Percentiles rank a stretch among this genome's conserved stretches.
Conservation (phyloP, 495 filamentous ascomycete species). For the Usnea hakonensis region DNA sequence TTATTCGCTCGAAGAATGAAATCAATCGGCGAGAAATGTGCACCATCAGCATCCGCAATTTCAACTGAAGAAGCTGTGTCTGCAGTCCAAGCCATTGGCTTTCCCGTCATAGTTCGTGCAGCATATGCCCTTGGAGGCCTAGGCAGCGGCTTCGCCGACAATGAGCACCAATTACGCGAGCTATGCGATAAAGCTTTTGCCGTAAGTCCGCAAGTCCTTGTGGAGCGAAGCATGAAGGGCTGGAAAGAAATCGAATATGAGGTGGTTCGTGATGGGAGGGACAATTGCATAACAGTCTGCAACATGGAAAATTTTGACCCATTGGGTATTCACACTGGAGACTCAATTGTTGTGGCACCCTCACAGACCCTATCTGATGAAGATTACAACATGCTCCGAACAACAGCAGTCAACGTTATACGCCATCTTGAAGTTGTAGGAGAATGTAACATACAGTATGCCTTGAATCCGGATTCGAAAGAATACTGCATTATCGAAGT, state of each 20-base stretch:
- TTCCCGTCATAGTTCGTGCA: slow-evolving; percentile 93
- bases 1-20: slow-evolving; percentile 97
- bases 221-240: slow-evolving; percentile 98
- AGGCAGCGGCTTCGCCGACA: slow-evolving; percentile 89
- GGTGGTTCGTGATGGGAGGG: slow-evolving; percentile 87
- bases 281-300: slow-evolving; percentile 99
- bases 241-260: slow-evolving; percentile 99
- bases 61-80: slow-evolving; percentile 75
- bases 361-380: slow-evolving; percentile 96
- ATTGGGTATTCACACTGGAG: slow-evolving; percentile 94
- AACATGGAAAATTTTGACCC: slow-evolving; percentile 99
- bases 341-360: slow-evolving; percentile 96
- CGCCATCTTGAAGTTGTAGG: slow-evolving; percentile 94
- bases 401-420: slow-evolving; percentile 97
- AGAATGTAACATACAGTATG: slow-evolving; percentile 99
- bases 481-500: slow-evolving; percentile 99
- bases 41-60: slow-evolving; percentile 88
- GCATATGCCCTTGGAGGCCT: slow-evolving; percentile 94
- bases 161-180: slow-evolving; percentile 76
- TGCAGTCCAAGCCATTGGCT: slow-evolving; percentile 82
- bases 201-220: slow-evolving; percentile 89
- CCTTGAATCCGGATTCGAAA: slow-evolving; percentile 88
- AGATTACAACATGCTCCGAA: slow-evolving; percentile 98
- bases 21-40: slow-evolving; percentile 94
- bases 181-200: slow-evolving; percentile 94